Base-by-base conservation (phyloP, 257 asterid genomes). In the Nicotiana attenuata region DNA sequence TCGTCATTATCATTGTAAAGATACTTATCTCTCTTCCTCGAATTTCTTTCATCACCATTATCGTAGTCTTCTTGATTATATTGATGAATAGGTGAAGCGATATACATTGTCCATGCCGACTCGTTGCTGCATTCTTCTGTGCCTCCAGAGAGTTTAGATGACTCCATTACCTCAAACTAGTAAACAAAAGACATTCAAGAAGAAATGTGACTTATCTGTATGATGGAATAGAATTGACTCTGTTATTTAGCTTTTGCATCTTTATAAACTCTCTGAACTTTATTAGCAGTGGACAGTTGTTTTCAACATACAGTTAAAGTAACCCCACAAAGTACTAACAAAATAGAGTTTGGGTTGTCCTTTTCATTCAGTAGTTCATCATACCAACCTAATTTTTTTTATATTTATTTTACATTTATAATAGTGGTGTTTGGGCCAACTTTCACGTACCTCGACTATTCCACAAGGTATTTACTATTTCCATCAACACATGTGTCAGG, bases 91-190 rank as follows among this genome's bases (percentile, higher is more conserved):
- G 97, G 90, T 2, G 91, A 86, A 55, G 94, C 94, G 11, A 94
- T 85, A 28, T 94, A 94, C 85, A 81, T 85, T 2, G 98, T 94
- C 97, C 98, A 94, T 7, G 97, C 97, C 0, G 97, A 94, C 69
- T 94, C 98, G 90, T 97, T 94, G 93, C 93, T 91, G 35, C 97
- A 92, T 86, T 91, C 94, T 85, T 90, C 94, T 53, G 65, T 77
- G 47, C 61, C 92, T 82, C 88, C 85, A 65, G 80, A 71, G 75
- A 81, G 73, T 59, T 91, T 87, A 7, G 94, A 86, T 76, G 91
- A 85, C 68, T 92, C 94, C 98, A 92, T 92, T 80, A 29, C 64
- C 41, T 26, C n/a, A 65, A 64, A 65, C 35, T 65, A 22, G 65
- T 75, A 50, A 26, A 78, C 22, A 38, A 84, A 55, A 65, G 38